A percentile compares a stretch with the other conserved stretches of the same genome.
Conservation (phyloP, 75 land plant genomes). For the Larix kaempferi region DNA sequence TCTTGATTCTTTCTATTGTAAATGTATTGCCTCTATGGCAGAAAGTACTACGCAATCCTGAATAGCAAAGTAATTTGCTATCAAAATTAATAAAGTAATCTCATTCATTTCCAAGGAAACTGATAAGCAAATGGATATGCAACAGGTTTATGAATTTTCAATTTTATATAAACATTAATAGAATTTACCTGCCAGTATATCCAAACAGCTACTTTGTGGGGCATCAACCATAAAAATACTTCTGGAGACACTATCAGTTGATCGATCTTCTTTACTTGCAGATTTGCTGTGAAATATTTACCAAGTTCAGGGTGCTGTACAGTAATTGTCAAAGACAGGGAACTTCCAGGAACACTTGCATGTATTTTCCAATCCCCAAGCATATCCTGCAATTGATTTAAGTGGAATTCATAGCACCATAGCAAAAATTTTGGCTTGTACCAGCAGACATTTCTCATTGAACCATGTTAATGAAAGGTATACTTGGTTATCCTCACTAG, state of each 20-base stretch:
- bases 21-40: neutral
- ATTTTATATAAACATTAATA: neutral
- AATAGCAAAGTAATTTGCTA: neutral
- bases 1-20: neutral
- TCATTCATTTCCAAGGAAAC: neutral
- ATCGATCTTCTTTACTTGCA: slow-evolving; percentile 48
- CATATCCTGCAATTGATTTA: slow-evolving; percentile 72
- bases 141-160: neutral
- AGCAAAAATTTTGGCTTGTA: slow-evolving; percentile 1
- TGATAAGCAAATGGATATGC: neutral
- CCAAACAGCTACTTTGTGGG: slow-evolving; percentile 94
- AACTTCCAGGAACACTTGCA: slow-evolving; percentile 61
- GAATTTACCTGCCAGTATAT: slow-evolving; percentile 95
- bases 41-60: neutral
- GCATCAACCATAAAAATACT: slow-evolving; percentile 90
- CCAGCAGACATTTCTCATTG: neutral
- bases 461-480: neutral
- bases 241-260: slow-evolving; percentile 20
- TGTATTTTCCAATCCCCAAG: slow-evolving; percentile 75
- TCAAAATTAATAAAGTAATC: neutral
- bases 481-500: neutral
- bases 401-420: neutral
- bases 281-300: slow-evolving; percentile 70
- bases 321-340: slow-evolving; percentile 49
- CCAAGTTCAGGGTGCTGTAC: slow-evolving; percentile 85